Base-by-base conservation (phyloP, 2,329 filamentous ascomycete genomes). In the Sporothrix sp. region DNA sequence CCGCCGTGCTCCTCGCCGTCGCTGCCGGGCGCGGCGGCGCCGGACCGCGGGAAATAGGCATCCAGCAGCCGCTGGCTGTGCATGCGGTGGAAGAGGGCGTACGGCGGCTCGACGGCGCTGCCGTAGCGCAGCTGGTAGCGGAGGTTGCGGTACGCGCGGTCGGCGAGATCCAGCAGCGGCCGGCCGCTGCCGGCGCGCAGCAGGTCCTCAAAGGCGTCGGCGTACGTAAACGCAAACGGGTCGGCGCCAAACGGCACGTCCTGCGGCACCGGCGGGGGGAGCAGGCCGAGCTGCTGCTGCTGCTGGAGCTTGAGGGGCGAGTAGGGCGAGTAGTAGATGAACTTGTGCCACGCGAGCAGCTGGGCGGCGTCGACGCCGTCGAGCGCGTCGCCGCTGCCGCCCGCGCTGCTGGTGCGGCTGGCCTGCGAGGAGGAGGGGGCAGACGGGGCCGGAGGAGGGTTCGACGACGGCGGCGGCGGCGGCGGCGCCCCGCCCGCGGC, bases 191-290 rank as follows among this genome's bases (percentile, higher is more conserved):
- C 68, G 16, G 69, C 68, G n/a, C 65, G 64, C 11, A 80, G 65
- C 14, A 81, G 68, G 54, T 80, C 76, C 57, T 80, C 76, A 54
- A 79, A 79, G 42, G 76, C 76, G 56, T 79, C 75, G 28, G 72
- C 66, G 56, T 77, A 80, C 8, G 72, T 75, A 58, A 77, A 76
- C 30, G 65, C 58, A 35, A 58, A 60, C 11, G 62, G 42, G 51
- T 71, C 66, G 28, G 64, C 54, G 39, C 64, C 63, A 4, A 61
- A 53, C 8, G 70, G 67, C 1, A 68, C 63, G 54, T 73, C 73
- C 7, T 61, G 66, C 0, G 75, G 75, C 0, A 65, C 58, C 2
- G 76, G 76, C 53, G 71, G 73, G 7, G 64, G 68, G 7, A 78
- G 65, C 51, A 68, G 35, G 27, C 59, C 49, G n/a, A 48, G 36